These are phyloP conservation scores for Xylariaceae sp. DNA, from an alignment of 2,329 filamentous ascomycete species.

Conservation along the genomic window DNA sequence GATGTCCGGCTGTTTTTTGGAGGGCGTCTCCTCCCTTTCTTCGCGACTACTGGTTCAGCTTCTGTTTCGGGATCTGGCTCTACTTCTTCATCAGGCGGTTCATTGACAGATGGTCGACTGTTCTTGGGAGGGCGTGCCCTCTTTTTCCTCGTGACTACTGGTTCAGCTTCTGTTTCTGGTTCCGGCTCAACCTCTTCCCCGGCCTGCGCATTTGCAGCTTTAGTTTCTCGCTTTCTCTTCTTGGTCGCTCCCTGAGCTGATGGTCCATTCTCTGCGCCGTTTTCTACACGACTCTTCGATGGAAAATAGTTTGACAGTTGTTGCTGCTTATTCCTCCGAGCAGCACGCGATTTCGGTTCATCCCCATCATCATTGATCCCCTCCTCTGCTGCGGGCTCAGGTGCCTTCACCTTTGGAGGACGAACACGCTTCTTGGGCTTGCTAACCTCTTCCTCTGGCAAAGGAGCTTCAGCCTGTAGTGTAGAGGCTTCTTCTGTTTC, in stretches of 20 bases:
- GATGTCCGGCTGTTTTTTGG: no score
- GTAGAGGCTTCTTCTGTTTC: slow-evolving; percentile 1
- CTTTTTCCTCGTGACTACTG: no score
- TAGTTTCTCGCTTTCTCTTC: slow-evolving; percentile 6
- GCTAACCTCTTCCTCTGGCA: slow-evolving; percentile 6
- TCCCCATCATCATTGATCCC: slow-evolving; percentile 32
- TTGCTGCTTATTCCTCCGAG: slow-evolving; percentile 25
- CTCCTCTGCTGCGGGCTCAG: slow-evolving; percentile 26
- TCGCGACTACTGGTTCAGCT: no score
- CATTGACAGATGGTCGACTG: no score
- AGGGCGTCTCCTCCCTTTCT: no score
- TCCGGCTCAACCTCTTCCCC: slow-evolving; percentile 11
- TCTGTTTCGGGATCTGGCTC: background rate
- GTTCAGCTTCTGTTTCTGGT: no score
- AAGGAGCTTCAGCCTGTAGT: background rate
- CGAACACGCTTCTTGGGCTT: slow-evolving; percentile 16
- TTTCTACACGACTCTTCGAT: background rate
- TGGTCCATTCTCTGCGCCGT: background rate
- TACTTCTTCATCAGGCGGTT: slow-evolving; percentile 9
- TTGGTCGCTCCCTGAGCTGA: background rate
- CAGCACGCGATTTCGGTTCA: slow-evolving; percentile 27
- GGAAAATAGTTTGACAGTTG: slow-evolving; percentile 11
- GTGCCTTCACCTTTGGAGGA: slow-evolving; percentile 11
- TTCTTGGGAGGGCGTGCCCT: no score
- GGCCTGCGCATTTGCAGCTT: slow-evolving; percentile 3